These are phyloP conservation scores for Plasmodium ovale DNA, from an alignment of 169 alveolate genomes.

Conservation along the genomic window DNA sequence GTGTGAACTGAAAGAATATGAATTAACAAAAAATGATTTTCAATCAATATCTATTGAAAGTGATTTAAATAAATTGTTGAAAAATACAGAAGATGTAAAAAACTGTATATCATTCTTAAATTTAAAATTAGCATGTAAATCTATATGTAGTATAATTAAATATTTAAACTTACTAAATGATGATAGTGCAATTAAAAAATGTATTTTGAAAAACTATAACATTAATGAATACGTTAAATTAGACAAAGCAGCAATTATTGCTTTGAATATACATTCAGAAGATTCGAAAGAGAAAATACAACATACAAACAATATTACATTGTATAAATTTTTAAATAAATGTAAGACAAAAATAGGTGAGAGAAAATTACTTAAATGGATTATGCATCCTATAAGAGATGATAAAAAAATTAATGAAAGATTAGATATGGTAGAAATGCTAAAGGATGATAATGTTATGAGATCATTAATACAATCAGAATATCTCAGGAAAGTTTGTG, in stretches of 20 bases:
- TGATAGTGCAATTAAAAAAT: conserved; percentile 76
- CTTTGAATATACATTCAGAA: conserved; percentile 79
- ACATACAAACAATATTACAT: conserved; percentile 16
- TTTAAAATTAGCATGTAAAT: conserved; percentile 75
- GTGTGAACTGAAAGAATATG: conserved; percentile 49
- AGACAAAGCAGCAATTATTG: conserved; percentile 85
- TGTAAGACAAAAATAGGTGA: conserved; percentile 96
- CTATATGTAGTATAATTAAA: conserved; percentile 77
- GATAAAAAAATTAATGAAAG: conserved; percentile 91
- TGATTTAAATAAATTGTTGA: conserved; percentile 76
- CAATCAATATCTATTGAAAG: conserved; percentile 73
- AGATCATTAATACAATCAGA: conserved; percentile 84
- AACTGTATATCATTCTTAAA: conserved; percentile 75
- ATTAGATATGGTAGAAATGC: conserved; percentile 95
- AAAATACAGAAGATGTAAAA: conserved; percentile 77
- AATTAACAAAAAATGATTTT: conserved; percentile 26
- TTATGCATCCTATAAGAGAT: conserved; percentile 96
- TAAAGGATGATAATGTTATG: conserved; percentile 79
- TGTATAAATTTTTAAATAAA: conserved; percentile 91
- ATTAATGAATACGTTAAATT: conserved; percentile 80
- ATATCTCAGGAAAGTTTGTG: conserved; percentile 87
- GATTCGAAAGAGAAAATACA: background rate
- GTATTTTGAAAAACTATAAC: conserved; percentile 75
- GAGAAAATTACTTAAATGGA: conserved; percentile 93
- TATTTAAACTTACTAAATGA: conserved; percentile 76